Percentiles rank a stretch among this genome's conserved stretches.
Conservation (phyloP, 2,329 filamentous ascomycete genomes). For the Diaporthe helianthi region DNA sequence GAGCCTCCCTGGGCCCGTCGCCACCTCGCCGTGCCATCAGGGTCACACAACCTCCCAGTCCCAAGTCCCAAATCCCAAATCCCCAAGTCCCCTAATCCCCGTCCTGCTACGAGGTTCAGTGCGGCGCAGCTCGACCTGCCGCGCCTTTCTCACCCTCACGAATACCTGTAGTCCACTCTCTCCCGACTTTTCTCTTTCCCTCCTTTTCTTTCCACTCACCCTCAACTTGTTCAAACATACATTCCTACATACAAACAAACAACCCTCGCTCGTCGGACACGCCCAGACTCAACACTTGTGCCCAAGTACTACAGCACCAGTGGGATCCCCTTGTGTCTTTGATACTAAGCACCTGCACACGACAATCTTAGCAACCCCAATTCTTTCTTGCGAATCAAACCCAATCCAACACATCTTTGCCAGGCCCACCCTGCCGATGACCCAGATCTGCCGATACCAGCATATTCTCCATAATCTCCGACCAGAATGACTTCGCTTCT, state of each 20-base stretch:
- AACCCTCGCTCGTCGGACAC: slow-evolving; percentile 2
- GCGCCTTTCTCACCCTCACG: neutral
- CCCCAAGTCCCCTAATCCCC: neutral
- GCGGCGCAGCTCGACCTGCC: slow-evolving; percentile 5
- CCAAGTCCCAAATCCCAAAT: neutral
- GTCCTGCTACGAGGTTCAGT: slow-evolving; percentile 3
- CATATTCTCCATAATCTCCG: slow-evolving; percentile 21
- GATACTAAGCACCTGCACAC: slow-evolving; percentile 4
- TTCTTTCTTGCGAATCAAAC: slow-evolving; percentile 12
- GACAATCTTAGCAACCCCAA: slow-evolving; percentile 14
- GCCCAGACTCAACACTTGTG: slow-evolving; percentile 11
- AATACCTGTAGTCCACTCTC: neutral
- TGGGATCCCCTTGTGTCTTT: neutral
- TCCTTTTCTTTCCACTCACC: neutral
- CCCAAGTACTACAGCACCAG: slow-evolving; percentile 10
- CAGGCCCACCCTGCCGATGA: slow-evolving; percentile 32
- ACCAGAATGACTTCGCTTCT: slow-evolving; percentile 35
- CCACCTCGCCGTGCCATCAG: slow-evolving; percentile 15
- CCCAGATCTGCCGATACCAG: slow-evolving; percentile 16
- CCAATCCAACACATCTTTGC: slow-evolving; percentile 6
- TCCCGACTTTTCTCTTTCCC: neutral
- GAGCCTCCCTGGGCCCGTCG: slow-evolving; percentile 25
- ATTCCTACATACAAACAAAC: neutral
- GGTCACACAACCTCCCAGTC: slow-evolving; percentile 12
- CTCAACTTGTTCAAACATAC: neutral